Evolutionary conservation across 2,329 filamentous ascomycete species (phyloP).

Genomic region (Cladobotryum mycophilum): DNA sequence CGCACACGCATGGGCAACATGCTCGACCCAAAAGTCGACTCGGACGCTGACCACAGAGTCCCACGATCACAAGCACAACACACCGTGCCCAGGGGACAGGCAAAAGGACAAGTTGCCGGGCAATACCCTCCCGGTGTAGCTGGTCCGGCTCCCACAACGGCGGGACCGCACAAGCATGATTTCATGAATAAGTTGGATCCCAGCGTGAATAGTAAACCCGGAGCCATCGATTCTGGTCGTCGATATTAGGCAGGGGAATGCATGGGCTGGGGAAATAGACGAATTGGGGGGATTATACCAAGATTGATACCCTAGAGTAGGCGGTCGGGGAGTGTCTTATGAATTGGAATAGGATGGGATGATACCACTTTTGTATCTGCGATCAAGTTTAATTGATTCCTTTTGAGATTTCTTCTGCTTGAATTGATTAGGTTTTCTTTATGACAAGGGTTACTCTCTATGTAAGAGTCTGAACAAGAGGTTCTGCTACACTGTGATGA

Average conservation of each 20-base stretch:
- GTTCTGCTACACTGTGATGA: too few species aligned
- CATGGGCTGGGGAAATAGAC: too few species aligned
- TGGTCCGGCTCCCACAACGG: slow-evolving; percentile 12
- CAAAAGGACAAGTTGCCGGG: neutral
- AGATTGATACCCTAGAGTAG: too few species aligned
- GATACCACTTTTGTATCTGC: neutral
- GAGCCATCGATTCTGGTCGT: too few species aligned
- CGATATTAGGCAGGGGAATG: too few species aligned
- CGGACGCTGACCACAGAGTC: slow-evolving; percentile 6
- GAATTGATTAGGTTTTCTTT: too few species aligned
- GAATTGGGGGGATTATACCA: too few species aligned
- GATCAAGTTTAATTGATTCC: too few species aligned
- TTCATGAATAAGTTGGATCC: slow-evolving; percentile 14
- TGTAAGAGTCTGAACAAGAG: too few species aligned
- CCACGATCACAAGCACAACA: neutral
- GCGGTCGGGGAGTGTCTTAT: too few species aligned
- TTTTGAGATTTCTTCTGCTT: too few species aligned
- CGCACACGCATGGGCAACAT: slow-evolving; percentile 36
- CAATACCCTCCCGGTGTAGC: neutral
- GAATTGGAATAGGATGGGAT: neutral
- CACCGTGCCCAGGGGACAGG: neutral
- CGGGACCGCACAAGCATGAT: slow-evolving; percentile 12
- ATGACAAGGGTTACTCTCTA: too few species aligned
- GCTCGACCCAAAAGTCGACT: slow-evolving; percentile 41
- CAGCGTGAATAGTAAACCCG: slow-evolving; percentile 6